Conservation (phyloP, 495 filamentous ascomycete genomes). For the Ramalina peruviana region DNA sequence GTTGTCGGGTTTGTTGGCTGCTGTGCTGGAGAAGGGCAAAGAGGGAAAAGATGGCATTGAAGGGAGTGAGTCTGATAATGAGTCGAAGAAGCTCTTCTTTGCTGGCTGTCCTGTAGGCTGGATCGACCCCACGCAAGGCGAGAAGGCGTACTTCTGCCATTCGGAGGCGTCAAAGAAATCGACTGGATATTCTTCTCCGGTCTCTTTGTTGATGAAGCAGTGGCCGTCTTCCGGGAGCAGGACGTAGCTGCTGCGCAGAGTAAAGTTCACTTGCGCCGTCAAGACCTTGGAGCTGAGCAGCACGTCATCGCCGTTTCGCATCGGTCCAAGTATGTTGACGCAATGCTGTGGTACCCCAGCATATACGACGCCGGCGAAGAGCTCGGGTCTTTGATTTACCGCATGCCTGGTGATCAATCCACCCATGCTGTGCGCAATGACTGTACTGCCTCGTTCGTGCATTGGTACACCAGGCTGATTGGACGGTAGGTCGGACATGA, state of each 20-base stretch:
- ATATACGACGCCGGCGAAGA: constrained; percentile 78
- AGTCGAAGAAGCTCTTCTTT: constrained; percentile 28
- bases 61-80: constrained; percentile 23
- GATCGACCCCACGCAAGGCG: constrained; percentile 56
- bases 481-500: constrained; percentile 59
- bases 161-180: constrained; percentile 71
- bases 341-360: constrained; percentile 76
- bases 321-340: constrained; percentile 79
- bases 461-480: constrained; percentile 40
- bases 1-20: neutral
- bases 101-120: constrained; percentile 29
- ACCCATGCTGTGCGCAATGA: constrained; percentile 83
- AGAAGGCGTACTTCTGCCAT: constrained; percentile 69
- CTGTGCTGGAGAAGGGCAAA: neutral
- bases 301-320: constrained; percentile 85
- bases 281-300: constrained; percentile 80
- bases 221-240: constrained; percentile 78
- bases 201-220: constrained; percentile 76
- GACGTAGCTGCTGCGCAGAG: constrained; percentile 70
- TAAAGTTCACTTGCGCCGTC: constrained; percentile 91
- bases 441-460: constrained; percentile 51
- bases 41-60: constrained; percentile 9
- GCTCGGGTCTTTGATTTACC: constrained; percentile 72
- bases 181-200: constrained; percentile 65
- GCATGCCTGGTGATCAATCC: constrained; percentile 83